A percentile compares a stretch with the other conserved stretches of the same genome.
Evolutionary conservation across 495 filamentous ascomycete genomes (phyloP).

Genomic region (Hypoxylon subgilvum): DNA sequence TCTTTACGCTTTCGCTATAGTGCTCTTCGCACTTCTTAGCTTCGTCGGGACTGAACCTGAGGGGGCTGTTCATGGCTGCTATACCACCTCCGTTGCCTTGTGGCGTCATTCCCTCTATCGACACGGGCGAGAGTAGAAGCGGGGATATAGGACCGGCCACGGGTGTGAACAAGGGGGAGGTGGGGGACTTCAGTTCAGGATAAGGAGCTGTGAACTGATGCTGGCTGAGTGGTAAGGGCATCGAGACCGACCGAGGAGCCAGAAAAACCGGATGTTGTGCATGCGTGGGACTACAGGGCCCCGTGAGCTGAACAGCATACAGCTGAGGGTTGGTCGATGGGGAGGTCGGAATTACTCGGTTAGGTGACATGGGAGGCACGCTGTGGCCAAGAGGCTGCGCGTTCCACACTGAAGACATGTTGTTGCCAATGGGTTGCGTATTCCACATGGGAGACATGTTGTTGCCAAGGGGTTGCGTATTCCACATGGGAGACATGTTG

Average conservation of each 20-base stretch:
- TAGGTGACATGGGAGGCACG: too few relatives aligned
- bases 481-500: not conserved
- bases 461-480: not conserved
- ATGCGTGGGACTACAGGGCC: not conserved
- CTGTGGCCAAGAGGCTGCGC: too few relatives aligned
- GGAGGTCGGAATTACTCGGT: too few relatives aligned
- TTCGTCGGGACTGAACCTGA: slow-evolving; percentile 8
- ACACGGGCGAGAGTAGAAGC: not conserved
- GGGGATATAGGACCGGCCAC: too few relatives aligned
- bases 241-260: not conserved
- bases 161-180: not conserved
- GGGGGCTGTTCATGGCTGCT: not conserved
- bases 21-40: slow-evolving; percentile 27
- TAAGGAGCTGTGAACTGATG: not conserved
- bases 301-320: not conserved
- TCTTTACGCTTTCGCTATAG: slow-evolving; percentile 5
- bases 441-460: not conserved
- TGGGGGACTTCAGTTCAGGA: not conserved
- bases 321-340: too few relatives aligned
- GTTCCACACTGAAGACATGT: too few relatives aligned
- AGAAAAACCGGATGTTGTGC: not conserved
- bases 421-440: not conserved
- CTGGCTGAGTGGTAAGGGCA: slow-evolving; percentile 3
- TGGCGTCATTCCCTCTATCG: not conserved
- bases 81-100: not conserved